Conservation (phyloP, 1,284 basidiomycete species). For the Sutorius eximius region DNA sequence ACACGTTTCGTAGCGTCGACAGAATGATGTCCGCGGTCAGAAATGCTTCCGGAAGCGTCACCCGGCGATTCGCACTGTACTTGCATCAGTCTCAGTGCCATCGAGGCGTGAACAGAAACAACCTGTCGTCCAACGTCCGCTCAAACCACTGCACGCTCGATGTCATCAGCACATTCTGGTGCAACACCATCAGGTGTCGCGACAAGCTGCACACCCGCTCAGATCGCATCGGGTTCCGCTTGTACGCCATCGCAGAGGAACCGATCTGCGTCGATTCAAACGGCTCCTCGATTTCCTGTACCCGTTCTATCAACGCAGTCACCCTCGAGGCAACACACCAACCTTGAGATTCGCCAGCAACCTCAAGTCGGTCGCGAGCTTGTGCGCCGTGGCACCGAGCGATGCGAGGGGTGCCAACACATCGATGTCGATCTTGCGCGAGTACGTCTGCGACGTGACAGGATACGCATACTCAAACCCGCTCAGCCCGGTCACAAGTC, state of each 20-base stretch:
- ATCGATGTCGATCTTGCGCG: conserved; percentile 96
- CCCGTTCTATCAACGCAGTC: conserved; percentile 1
- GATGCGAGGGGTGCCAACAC: conserved; percentile 88
- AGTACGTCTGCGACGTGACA: conserved; percentile 98
- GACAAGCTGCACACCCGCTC: conserved; percentile 96
- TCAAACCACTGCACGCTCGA: conserved; percentile 95
- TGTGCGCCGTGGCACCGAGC: conserved; percentile 94
- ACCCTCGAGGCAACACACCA: neutral
- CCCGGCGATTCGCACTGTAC: conserved; percentile 87
- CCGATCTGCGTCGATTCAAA: conserved; percentile 99
- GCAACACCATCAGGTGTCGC: conserved; percentile 89
- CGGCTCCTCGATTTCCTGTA: conserved; percentile 94
- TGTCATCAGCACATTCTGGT: conserved; percentile 93
- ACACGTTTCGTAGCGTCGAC: conserved; percentile 94
- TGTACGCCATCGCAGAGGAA: conserved; percentile 99
- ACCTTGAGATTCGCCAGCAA: conserved; percentile 91
- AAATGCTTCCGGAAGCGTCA: conserved; percentile 96
- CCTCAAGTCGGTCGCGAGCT: conserved; percentile 95
- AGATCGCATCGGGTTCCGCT: conserved; percentile 98
- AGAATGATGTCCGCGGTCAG: conserved; percentile 96
- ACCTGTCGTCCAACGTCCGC: conserved; percentile 93
- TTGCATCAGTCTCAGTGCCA: conserved; percentile 4
- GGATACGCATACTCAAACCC: conserved; percentile 96
- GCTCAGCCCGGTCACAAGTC: conserved; percentile 84
- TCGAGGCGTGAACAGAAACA: conserved; percentile 14